Evolutionary conservation across 2,329 filamentous ascomycete species (phyloP).

Genomic region (Fusarium verrucosum): DNA sequence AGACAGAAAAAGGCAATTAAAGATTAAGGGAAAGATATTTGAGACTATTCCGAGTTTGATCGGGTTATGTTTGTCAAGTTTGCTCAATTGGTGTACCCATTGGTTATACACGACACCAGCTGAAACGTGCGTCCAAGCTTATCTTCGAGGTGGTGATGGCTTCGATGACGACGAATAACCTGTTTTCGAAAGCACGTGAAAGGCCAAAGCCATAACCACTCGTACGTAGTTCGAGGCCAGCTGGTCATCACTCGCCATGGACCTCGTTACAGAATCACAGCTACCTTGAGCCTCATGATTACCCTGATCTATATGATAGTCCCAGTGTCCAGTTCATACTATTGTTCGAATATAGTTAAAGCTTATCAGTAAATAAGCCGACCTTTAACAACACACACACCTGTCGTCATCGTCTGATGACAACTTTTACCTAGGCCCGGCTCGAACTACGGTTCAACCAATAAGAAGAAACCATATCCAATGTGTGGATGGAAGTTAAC

Average conservation of each 20-base stretch:
- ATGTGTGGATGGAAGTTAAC: neutral
- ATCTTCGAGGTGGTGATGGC: slow-evolving; percentile 27
- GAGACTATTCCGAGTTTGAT: neutral
- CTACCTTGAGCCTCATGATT: neutral
- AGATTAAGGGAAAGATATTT: neutral
- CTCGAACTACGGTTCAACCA: slow-evolving; percentile 23
- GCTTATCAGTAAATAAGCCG: slow-evolving; percentile 1
- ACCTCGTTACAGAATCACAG: neutral
- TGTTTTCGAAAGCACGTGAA: slow-evolving; percentile 16
- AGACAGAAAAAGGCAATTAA: neutral
- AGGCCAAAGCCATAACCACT: neutral
- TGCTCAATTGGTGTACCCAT: neutral
- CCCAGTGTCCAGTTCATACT: neutral
- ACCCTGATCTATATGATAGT: neutral
- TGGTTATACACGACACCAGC: slow-evolving; percentile 13
- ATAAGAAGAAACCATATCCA: neutral
- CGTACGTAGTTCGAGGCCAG: too few relatives aligned
- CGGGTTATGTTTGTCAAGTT: neutral
- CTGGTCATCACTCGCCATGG: accelerated
- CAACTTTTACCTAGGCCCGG: slow-evolving; percentile 7
- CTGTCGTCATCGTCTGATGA: slow-evolving; percentile 34
- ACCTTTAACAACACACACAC: slow-evolving; percentile 1
- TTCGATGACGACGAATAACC: slow-evolving; percentile 40
- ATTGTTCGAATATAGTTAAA: slow-evolving; percentile 1
- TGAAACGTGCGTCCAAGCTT: slow-evolving; percentile 7